These are phyloP conservation scores for Mrakia gelida DNA, from an alignment of 768 basidiomycete genomes.

Conservation along the genomic window DNA sequence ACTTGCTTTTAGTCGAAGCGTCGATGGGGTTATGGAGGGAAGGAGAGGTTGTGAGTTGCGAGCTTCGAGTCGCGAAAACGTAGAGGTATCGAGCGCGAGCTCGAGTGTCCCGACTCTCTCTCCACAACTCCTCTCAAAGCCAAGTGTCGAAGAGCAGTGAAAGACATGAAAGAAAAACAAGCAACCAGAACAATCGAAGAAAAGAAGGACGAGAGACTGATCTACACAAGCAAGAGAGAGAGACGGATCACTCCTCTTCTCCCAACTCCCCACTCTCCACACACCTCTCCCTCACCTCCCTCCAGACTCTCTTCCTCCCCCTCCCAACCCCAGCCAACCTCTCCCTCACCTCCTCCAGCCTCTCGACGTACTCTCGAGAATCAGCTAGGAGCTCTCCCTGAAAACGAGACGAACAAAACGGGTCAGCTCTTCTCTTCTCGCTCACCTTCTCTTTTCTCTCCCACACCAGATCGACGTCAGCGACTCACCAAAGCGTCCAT, in stretches of 20 bases:
- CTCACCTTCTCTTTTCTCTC: too few species aligned
- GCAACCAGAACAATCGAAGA: neutral
- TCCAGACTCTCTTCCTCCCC: slow-evolving; percentile 72
- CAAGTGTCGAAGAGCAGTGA: too few species aligned
- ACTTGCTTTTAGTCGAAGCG: too few species aligned
- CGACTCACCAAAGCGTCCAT: slow-evolving; percentile 30
- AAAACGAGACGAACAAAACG: slow-evolving; percentile 30
- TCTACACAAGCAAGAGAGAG: neutral
- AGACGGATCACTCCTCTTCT: neutral
- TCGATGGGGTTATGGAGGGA: too few species aligned
- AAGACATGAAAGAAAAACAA: neutral
- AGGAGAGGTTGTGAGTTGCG: too few species aligned
- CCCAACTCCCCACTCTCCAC: slow-evolving; percentile 29
- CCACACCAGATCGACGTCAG: slow-evolving; percentile 1
- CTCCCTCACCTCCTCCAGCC: slow-evolving; percentile 77
- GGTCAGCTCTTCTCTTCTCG: neutral
- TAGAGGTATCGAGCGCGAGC: too few species aligned
- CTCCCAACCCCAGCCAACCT: slow-evolving; percentile 67
- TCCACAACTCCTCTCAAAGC: neutral
- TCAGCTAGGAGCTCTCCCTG: slow-evolving; percentile 80
- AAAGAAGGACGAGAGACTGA: neutral
- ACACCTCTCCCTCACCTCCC: slow-evolving; percentile 60
- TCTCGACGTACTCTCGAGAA: slow-evolving; percentile 77
- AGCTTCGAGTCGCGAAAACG: too few species aligned
- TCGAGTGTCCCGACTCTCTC: neutral